phyloP scores from a whole-genome alignment of 1,284 basidiomycete species.

The Ustilago cynodontis region DNA sequence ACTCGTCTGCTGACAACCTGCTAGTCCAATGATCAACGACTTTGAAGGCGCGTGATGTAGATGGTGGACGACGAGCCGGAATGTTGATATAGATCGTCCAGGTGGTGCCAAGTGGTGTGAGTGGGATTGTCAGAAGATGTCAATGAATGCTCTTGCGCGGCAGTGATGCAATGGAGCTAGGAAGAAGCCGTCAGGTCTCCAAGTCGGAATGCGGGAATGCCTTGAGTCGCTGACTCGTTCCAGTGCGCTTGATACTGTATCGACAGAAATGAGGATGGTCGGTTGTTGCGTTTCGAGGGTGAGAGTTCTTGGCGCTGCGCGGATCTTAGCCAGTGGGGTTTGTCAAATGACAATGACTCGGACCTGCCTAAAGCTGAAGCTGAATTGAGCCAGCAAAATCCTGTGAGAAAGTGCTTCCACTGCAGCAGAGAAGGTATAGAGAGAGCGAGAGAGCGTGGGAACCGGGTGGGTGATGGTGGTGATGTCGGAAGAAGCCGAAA shows the following conservation, averaged over 20 bases:
- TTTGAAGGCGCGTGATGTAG: neutral
- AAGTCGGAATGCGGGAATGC: neutral
- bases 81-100: neutral
- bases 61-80: neutral
- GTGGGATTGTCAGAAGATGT: neutral
- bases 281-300: neutral
- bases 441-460: neutral
- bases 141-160: neutral
- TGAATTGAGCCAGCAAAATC: no score
- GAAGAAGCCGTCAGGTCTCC: neutral
- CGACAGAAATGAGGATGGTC: neutral
- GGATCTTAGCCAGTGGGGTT: neutral
- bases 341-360: neutral
- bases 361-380: neutral
- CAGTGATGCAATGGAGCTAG: neutral
- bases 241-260: neutral
- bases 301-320: conserved; percentile 1
- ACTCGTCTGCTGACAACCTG: neutral
- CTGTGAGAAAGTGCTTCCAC: neutral
- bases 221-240: neutral
- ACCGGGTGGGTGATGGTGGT: neutral
- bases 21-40: neutral
- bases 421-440: neutral
- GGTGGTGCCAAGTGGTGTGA: neutral
- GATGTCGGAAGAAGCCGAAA: conserved; percentile 6